Evolutionary conservation across 352 stramenopile genomes (phyloP).

Genomic region (Phytophthora aleatoria): DNA sequence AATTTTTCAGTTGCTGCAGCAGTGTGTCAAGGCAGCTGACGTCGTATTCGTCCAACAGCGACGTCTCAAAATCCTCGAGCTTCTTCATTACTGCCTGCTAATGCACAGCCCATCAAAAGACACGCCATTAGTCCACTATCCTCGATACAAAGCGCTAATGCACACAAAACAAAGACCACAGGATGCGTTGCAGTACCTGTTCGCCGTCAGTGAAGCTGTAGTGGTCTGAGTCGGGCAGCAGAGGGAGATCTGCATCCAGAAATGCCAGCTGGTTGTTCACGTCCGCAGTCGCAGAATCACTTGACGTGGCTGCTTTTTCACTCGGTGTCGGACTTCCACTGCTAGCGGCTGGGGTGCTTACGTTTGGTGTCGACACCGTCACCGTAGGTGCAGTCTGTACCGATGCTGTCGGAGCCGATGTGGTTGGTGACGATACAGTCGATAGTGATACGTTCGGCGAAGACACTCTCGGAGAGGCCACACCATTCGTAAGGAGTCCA

Average conservation of each 20-base stretch:
- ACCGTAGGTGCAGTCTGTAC: constrained; percentile 3
- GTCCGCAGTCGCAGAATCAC: constrained; percentile 12
- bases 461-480: constrained; percentile 3
- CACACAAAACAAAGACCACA: constrained; percentile 9
- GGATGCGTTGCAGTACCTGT: constrained; percentile 57
- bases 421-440: constrained; percentile 7
- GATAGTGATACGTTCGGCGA: background rate
- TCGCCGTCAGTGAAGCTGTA: constrained; percentile 79
- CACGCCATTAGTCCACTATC: constrained; percentile 30
- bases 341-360: constrained; percentile 3
- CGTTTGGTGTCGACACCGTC: constrained; percentile 13
- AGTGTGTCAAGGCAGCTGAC: constrained; percentile 85
- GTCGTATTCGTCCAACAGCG: constrained; percentile 88
- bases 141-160: constrained; percentile 5
- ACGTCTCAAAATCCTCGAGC: constrained; percentile 88
- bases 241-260: constrained; percentile 74
- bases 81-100: constrained; percentile 89
- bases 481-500: constrained; percentile 39
- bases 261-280: constrained; percentile 55
- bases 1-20: constrained; percentile 76
- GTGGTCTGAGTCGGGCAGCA: constrained; percentile 70
- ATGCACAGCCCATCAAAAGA: constrained; percentile 33
- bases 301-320: constrained; percentile 3
- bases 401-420: constrained; percentile 11
- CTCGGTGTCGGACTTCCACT: constrained; percentile 4